Evolutionary conservation across 331 rosid genomes (phyloP).

Genomic region (Phaseolus coccineus): DNA sequence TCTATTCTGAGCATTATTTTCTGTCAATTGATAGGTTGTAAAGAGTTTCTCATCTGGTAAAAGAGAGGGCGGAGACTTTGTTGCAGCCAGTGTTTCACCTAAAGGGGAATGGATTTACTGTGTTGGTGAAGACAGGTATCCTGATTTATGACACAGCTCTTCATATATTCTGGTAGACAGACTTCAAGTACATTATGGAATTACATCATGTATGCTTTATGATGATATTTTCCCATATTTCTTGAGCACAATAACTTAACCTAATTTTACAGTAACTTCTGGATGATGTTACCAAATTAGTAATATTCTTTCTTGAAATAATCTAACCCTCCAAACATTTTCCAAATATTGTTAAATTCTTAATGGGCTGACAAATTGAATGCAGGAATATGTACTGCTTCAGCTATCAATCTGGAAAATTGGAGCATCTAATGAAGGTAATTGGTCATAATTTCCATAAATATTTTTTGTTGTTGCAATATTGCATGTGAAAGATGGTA

Average conservation of each 20-base stretch:
- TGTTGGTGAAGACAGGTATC: constrained; percentile 97
- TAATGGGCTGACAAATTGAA: constrained; percentile 37
- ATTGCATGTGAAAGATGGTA: too few relatives aligned
- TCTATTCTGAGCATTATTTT: constrained; percentile 31
- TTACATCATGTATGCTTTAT: background rate
- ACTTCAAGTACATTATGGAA: constrained; percentile 2
- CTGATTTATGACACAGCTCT: constrained; percentile 12
- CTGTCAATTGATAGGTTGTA: constrained; percentile 71
- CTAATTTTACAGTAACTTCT: constrained; percentile 12
- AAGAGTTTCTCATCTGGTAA: constrained; percentile 99
- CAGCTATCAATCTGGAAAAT: constrained; percentile 93
- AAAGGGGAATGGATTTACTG: constrained; percentile 99
- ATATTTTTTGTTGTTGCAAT: background rate
- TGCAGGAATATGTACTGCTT: constrained; percentile 96
- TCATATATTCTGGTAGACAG: constrained; percentile 15
- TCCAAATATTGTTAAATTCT: constrained; percentile 10
- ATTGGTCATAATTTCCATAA: background rate
- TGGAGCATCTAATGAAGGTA: constrained; percentile 99
- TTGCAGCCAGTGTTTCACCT: constrained; percentile 92
- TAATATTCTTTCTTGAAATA: background rate
- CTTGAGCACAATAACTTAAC: constrained; percentile 1
- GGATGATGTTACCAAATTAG: constrained; percentile 1
- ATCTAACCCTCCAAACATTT: constrained; percentile 10
- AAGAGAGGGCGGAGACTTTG: constrained; percentile 98
- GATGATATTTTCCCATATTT: constrained; percentile 16